phyloP scores from a whole-genome alignment of 140 eudicot genomes.

The Erigeron philadelphicus region DNA sequence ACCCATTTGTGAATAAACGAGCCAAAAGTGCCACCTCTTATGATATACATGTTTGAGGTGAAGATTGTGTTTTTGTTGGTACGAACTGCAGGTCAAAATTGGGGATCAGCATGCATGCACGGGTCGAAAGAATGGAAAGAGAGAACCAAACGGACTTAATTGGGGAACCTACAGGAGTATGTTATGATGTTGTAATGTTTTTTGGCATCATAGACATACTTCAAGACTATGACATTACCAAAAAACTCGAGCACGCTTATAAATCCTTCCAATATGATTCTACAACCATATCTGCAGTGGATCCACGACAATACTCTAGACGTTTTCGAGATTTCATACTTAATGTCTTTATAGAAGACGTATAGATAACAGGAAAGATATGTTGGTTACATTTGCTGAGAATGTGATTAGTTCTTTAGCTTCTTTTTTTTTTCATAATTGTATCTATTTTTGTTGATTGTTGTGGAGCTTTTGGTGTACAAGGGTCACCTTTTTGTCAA shows the following conservation, averaged over 20 bases:
- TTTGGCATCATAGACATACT: constrained; percentile 96
- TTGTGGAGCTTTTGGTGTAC: constrained; percentile 15
- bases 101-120: constrained; percentile 85
- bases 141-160: constrained; percentile 53
- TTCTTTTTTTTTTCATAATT: constrained; percentile 17
- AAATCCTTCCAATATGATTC: constrained; percentile 92
- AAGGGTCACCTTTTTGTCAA: neutral
- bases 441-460: constrained; percentile 25
- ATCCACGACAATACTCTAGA: constrained; percentile 84
- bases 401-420: constrained; percentile 23
- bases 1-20: neutral
- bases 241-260: constrained; percentile 97
- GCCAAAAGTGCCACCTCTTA: neutral
- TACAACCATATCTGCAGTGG: constrained; percentile 86
- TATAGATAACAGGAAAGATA: constrained; percentile 22
- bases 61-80: constrained; percentile 1
- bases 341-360: constrained; percentile 65
- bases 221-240: constrained; percentile 92
- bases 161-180: constrained; percentile 91
- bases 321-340: constrained; percentile 87
- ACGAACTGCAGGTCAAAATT: constrained; percentile 51
- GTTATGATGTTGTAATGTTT: constrained; percentile 80
- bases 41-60: neutral
- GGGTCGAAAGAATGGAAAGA: constrained; percentile 70
- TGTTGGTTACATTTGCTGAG: constrained; percentile 5